Evolutionary conservation across 805 yeast species (phyloP), one percentile per base, ranked within the genome.

Genomic region (Tetrapisispora namnaoensis): DNA sequence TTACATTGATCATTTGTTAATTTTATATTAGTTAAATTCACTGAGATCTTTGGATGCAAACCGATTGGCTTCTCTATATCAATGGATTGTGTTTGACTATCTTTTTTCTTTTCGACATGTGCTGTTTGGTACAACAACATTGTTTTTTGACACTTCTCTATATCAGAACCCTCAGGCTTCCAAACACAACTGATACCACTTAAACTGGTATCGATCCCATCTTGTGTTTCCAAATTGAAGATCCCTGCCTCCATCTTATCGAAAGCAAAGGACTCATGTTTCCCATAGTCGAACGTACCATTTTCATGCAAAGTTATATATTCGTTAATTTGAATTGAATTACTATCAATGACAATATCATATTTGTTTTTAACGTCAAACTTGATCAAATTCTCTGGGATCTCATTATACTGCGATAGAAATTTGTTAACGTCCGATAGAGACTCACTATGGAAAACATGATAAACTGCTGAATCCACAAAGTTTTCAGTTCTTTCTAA

Each of bases 41-140:
- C 41, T 3, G 45, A 21, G 0, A 71, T 18, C 8, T 59, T 59
- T 43, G 76, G 76, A 50, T 71, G 76, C 13, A 71, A 49, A 0
- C 74, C 73, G 10, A 61, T 51, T 11, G 74, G 74, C 37, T 55
- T 38, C n/a, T 53, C 53, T 21, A 61, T 49, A 2, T 52, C 38
- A 1, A 66, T 22, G 4, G 40, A 18, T 2, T 28, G 5, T 2
- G 38, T 16, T 3, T 28, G 14, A 10, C 20, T 21, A 18, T 35
- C 32, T 4, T 8, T 24, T 14, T n/a, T 9, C 4, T 28, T 22
- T 2, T 38, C 27, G 20, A 43, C 32, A 30, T 48, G 48, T 4
- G 52, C 47, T 7, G 58, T 42, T 46, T 37, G 53, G 44, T 52
- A 60, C 21, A 59, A 55, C 9, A 63, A 42, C 41, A 60, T 50